Base-by-base conservation (phyloP, 2,329 filamentous ascomycete species). In the Penicillium sp. region DNA sequence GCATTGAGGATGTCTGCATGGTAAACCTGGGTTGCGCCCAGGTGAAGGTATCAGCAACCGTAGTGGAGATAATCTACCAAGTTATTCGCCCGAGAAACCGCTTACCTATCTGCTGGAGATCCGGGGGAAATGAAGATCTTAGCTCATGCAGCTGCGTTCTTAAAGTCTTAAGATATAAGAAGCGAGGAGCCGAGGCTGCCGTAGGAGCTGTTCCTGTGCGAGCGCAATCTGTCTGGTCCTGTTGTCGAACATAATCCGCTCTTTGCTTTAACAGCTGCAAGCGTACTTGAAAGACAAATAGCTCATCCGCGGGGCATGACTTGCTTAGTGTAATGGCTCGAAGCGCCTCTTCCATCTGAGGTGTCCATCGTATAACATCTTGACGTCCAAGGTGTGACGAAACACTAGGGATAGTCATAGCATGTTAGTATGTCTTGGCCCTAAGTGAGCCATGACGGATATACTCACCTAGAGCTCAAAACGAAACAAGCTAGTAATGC, bases 261-360 rank as follows among this genome's bases (percentile, higher is more conserved):
- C 61, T 66, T 51, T 74, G 68, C 35, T 68, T 69, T 6, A 78
- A 50, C 12, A 74, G 51, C 43, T 77, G 75, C 56, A 78, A 58
- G 33, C 71, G 75, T 9, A 77, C 69, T 62, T 77, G 76, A 29
- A 66, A 57, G 9, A 67, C 66, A 43, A 78, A 72, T 10, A 63
- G 27, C 12, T 64, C 61, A 59, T 78, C 75, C 1, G 64, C 57
- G 6, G 66, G 60, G 35, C 62, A 73, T 25, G 63, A 43, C 3
- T 66, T 64, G 54, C 55, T 72, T 2, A 58, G 59, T 41, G 58
- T 58, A 6, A 77, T 64, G 19, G 68, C 52, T 41, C 49, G 63
- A 50, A 77, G 69, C 2, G 68, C 68, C 35, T 75, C 70, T 57
- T 76, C 75, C 74, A 77, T 76, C 52, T 72, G 70, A n/a, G 70